These are phyloP conservation scores for Cicer pinnatifidum DNA, from an alignment of 306 rosid species.

Conservation along the genomic window DNA sequence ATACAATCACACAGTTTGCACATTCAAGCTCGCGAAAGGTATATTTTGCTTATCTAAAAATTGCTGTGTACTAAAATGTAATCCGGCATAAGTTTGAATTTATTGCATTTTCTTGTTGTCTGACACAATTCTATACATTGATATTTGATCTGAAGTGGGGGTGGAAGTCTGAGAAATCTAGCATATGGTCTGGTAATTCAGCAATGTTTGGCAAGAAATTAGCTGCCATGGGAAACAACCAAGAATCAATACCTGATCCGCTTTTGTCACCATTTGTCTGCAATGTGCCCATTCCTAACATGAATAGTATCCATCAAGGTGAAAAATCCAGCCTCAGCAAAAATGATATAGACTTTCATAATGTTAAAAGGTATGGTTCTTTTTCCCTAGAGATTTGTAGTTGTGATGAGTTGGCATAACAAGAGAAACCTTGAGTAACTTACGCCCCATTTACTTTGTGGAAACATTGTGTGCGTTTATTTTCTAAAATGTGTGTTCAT, in stretches of 20 bases:
- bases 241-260: conserved; percentile 71
- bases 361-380: conserved; percentile 58
- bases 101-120: conserved; percentile 33
- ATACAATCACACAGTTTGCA: conserved; percentile 68
- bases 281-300: conserved; percentile 48
- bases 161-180: conserved; percentile 64
- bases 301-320: conserved; percentile 41
- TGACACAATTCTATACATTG: conserved; percentile 31
- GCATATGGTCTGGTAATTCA: conserved; percentile 58
- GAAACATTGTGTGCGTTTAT: too few relatives aligned
- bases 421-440: neutral
- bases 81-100: conserved; percentile 12
- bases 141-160: conserved; percentile 60
- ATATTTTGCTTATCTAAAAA: conserved; percentile 33
- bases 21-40: conserved; percentile 82
- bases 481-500: too few relatives aligned
- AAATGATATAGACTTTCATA: conserved; percentile 45
- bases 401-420: conserved; percentile 5
- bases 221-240: conserved; percentile 53
- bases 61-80: conserved; percentile 21
- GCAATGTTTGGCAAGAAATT: conserved; percentile 61
- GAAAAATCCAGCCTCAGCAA: conserved; percentile 44
- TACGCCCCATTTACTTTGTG: too few relatives aligned
- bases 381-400: neutral
- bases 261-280: conserved; percentile 74